Base-by-base conservation (phyloP, 805 yeast species). In the Ogataea dorogensis region DNA sequence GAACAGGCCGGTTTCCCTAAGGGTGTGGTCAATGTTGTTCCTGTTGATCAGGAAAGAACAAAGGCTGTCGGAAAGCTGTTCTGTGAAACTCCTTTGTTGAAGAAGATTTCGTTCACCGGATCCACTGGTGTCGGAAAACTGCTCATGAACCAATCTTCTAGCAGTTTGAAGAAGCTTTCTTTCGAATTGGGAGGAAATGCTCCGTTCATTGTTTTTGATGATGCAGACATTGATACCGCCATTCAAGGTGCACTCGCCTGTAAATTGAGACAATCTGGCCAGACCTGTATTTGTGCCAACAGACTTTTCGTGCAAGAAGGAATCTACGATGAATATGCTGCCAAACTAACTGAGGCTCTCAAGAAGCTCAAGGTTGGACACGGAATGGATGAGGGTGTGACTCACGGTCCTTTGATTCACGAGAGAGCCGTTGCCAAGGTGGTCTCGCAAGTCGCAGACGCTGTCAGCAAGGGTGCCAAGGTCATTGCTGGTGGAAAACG, bases 131-230 rank as follows among this genome's bases (percentile, higher is more conserved):
- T 83, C 7, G 93, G 93, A 22, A 79, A 77, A 56, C 53, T 79
- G 19, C 68, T 83, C 37, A 77, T 79, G 80, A 55, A 61, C 32
- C 86, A 80, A 55, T 69, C 81, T 5, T 54, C 77, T 5, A 66
- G 76, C 12, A 72, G 85, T 1, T 65, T 84, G 50, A 83, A 84
- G 66, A 84, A 82, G 56, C 62, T 80, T 33, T 76, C 86, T 3
- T 67, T 84, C 54, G 91, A 83, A 60, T 69, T 83, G 27, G 91
- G 93, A 22, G 93, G 93, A 19, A 84, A 84, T 58, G 87, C 91
- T 12, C 89, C 93, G 4, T 75, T 82, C 47, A 72, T 83, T 38
- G 79, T 83, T 3, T 83, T 83, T 57, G 79, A 79, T 36, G 89
- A 82, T 53, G 87, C 86, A 8, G 76, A 81, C 43, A 47, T 83